Percentiles rank a stretch among this genome's conserved stretches.
phyloP scores from a whole-genome alignment of 2,329 filamentous ascomycete species.

The Pseudogymnoascus sp. region DNA sequence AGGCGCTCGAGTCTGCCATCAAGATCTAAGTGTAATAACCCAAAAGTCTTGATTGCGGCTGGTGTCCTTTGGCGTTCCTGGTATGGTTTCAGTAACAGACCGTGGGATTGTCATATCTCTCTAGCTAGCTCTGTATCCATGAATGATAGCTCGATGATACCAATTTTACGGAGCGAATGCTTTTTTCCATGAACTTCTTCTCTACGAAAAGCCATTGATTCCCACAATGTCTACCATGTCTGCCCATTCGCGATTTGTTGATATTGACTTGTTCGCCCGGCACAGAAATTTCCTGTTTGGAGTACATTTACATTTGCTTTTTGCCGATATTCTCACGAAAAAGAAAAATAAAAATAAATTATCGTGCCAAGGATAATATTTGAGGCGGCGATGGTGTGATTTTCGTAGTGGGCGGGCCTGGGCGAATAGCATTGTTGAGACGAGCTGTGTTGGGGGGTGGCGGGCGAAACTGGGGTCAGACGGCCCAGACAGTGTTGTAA shows the following conservation, averaged over 20 bases:
- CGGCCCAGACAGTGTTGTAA: neutral
- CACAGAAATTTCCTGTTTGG: neutral
- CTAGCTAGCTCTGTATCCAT: constrained; percentile 22
- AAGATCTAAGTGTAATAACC: constrained; percentile 67
- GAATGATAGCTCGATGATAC: constrained; percentile 29
- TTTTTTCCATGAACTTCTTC: constrained; percentile 2
- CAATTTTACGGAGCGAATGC: constrained; percentile 13
- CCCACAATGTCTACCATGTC: neutral
- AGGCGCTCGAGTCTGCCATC: constrained; percentile 88
- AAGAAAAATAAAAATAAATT: constrained; percentile 6
- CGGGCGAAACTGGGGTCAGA: neutral
- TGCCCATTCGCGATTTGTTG: neutral
- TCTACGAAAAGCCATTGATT: neutral
- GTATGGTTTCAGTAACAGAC: constrained; percentile 17
- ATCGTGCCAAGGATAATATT: neutral
- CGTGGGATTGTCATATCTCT: constrained; percentile 5
- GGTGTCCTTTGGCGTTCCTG: constrained; percentile 23
- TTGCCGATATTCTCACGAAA: constrained; percentile 1
- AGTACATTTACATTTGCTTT: neutral
- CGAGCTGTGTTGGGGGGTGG: neutral
- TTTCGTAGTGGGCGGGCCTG: neutral
- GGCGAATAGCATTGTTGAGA: constrained; percentile 3
- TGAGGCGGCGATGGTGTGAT: constrained; percentile 6
- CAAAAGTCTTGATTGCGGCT: constrained; percentile 16
- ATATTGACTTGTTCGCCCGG: neutral